Evolutionary conservation across 208 protist genomes (phyloP).

Genomic region (Crithidia thermophila): DNA sequence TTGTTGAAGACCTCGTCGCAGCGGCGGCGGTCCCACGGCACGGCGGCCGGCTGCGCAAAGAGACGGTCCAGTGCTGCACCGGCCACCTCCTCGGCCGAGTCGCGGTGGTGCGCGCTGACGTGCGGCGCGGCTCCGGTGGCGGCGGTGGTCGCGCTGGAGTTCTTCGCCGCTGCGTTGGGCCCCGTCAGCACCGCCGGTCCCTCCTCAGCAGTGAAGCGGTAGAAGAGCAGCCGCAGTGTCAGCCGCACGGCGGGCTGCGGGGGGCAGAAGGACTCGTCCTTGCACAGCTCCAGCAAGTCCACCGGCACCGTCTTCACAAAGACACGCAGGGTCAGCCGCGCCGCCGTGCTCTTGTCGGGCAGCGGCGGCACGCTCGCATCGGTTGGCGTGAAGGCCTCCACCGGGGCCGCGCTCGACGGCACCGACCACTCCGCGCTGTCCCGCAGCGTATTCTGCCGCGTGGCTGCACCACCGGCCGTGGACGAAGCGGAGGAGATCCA

Average conservation of each 20-base stretch:
- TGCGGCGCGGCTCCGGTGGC: background rate
- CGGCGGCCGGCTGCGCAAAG: constrained; percentile 25
- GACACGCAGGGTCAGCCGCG: constrained; percentile 40
- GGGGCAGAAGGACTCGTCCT: constrained; percentile 41
- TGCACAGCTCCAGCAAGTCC: constrained; percentile 43
- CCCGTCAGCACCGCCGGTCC: background rate
- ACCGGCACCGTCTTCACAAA: constrained; percentile 66
- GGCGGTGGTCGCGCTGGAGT: background rate
- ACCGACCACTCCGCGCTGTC: constrained; percentile 21
- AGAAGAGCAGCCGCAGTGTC: constrained; percentile 47
- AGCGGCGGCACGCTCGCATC: background rate
- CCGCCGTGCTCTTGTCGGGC: background rate
- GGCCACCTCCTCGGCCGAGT: constrained; percentile 11
- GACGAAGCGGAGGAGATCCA: constrained; percentile 20
- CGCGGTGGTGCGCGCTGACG: constrained; percentile 8
- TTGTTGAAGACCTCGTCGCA: constrained; percentile 21
- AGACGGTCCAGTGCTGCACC: constrained; percentile 7
- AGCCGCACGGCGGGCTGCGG: constrained; percentile 41
- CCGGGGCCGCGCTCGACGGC: background rate
- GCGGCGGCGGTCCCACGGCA: constrained; percentile 24
- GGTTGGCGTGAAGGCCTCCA: background rate
- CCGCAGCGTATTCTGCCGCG: constrained; percentile 16
- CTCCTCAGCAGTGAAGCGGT: constrained; percentile 32
- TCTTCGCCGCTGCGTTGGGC: background rate
- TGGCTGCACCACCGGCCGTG: background rate